A percentile compares a stretch with the other conserved stretches of the same genome.
These are phyloP conservation scores for Plasmodium fragile DNA, from an alignment of 169 alveolate species.

Conservation along the genomic window DNA sequence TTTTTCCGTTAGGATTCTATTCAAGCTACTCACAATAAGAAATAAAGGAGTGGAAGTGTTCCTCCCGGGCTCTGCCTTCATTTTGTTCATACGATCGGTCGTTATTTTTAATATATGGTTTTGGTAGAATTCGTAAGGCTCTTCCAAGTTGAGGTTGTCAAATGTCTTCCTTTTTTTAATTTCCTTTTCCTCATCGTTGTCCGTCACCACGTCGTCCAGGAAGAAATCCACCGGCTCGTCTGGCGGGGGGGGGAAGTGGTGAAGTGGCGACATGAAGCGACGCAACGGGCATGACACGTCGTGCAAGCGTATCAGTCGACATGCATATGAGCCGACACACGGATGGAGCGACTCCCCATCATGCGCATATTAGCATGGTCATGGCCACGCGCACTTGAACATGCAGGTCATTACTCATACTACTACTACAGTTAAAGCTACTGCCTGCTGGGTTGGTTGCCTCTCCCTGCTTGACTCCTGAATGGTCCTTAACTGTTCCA, in stretches of 20 bases:
- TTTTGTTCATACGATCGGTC: constrained; percentile 58
- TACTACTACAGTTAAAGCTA: constrained; percentile 43
- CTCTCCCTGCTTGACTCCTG: constrained; percentile 14
- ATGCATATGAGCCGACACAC: not conserved
- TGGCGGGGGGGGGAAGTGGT: not conserved
- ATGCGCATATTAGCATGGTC: not conserved
- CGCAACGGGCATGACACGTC: not conserved
- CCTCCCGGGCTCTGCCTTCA: constrained; percentile 67
- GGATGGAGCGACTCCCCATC: not conserved
- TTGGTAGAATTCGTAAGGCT: constrained; percentile 60
- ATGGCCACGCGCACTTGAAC: not conserved
- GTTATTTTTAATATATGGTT: constrained; percentile 47
- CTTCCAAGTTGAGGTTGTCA: constrained; percentile 50
- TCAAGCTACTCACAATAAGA: constrained; percentile 38
- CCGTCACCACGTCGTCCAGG: constrained; percentile 49
- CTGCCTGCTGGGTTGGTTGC: not conserved
- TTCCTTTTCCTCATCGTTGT: constrained; percentile 45
- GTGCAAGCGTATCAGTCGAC: not conserved
- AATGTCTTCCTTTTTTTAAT: constrained; percentile 42
- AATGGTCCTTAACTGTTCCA: constrained; percentile 6
- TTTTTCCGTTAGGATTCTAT: constrained; percentile 40
- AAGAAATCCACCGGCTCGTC: constrained; percentile 67
- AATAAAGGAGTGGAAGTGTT: constrained; percentile 64
- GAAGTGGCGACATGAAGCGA: not conserved
- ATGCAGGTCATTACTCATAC: constrained; percentile 9